Conservation (phyloP, 1,284 basidiomycete genomes). For the Tremellales sp. region DNA sequence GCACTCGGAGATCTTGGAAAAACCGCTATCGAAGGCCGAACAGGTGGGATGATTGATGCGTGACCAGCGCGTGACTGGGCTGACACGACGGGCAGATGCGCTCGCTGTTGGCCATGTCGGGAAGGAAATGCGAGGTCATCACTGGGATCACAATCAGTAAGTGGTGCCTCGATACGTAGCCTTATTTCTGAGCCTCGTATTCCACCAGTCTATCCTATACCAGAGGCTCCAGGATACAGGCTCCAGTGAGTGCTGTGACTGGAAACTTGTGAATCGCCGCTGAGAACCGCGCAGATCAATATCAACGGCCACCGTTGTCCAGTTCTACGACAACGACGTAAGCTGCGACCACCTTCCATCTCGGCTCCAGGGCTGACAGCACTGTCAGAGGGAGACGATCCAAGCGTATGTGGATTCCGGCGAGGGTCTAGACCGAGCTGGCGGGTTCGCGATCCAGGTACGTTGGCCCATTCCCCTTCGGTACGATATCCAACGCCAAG, state of each 20-base stretch:
- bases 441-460: conserved; percentile 93
- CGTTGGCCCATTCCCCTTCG: conserved; percentile 8
- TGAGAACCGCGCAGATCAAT: conserved; percentile 61
- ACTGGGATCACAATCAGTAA: conserved; percentile 77
- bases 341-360: conserved; percentile 25
- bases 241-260: conserved; percentile 58
- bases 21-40: conserved; percentile 73
- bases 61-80: not conserved
- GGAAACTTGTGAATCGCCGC: not conserved
- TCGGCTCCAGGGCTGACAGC: not conserved
- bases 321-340: conserved; percentile 68
- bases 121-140: conserved; percentile 80
- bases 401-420: conserved; percentile 82
- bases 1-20: conserved; percentile 62
- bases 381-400: conserved; percentile 52
- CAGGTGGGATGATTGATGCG: conserved; percentile 51
- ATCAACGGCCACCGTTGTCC: conserved; percentile 73
- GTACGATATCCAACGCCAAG: not conserved
- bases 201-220: conserved; percentile 67
- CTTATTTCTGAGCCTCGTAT: conserved; percentile 3
- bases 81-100: conserved; percentile 50
- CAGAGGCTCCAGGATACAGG: conserved; percentile 79
- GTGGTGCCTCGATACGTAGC: conserved; percentile 25
- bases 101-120: conserved; percentile 84
- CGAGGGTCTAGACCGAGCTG: conserved; percentile 87